Conservation (phyloP, 164 flowering plant species). For the Platanus orientalis region DNA sequence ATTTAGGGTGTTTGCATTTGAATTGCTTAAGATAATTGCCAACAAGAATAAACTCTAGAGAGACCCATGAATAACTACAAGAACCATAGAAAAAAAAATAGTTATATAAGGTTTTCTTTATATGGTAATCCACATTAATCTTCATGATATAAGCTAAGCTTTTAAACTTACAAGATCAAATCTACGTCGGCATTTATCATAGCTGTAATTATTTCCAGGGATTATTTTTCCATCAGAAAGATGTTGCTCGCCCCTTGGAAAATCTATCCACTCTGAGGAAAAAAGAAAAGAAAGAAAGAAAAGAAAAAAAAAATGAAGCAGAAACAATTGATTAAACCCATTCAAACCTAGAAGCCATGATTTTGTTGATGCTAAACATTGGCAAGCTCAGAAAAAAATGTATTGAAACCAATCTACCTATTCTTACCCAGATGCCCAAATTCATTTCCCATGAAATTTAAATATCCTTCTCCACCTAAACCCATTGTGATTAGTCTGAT, state of each 20-base stretch:
- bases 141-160: neutral
- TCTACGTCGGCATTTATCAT: slow-evolving; percentile 92
- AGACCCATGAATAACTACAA: too few species aligned
- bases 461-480: slow-evolving; percentile 96
- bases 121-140: neutral
- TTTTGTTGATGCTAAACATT: neutral
- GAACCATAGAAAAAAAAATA: too few species aligned
- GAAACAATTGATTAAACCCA: neutral
- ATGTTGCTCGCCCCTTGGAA: slow-evolving; percentile 79
- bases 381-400: neutral
- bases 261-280: slow-evolving; percentile 89
- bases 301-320: too few species aligned
- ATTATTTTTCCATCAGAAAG: slow-evolving; percentile 76
- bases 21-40: too few species aligned
- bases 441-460: slow-evolving; percentile 99
- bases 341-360: slow-evolving; percentile 1
- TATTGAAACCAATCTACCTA: neutral
- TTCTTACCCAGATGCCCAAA: slow-evolving; percentile 98
- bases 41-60: too few species aligned
- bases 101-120: neutral
- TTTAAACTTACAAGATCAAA: slow-evolving; percentile 84
- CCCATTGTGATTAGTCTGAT: slow-evolving; percentile 98
- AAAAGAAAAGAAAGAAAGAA: slow-evolving; percentile 5
- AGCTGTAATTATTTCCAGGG: slow-evolving; percentile 76
- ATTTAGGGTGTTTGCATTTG: too few species aligned